Percentiles rank a stretch among this genome's conserved stretches.
phyloP scores from a whole-genome alignment of 2,329 filamentous ascomycete species.

The Sporothrix schenckii region DNA sequence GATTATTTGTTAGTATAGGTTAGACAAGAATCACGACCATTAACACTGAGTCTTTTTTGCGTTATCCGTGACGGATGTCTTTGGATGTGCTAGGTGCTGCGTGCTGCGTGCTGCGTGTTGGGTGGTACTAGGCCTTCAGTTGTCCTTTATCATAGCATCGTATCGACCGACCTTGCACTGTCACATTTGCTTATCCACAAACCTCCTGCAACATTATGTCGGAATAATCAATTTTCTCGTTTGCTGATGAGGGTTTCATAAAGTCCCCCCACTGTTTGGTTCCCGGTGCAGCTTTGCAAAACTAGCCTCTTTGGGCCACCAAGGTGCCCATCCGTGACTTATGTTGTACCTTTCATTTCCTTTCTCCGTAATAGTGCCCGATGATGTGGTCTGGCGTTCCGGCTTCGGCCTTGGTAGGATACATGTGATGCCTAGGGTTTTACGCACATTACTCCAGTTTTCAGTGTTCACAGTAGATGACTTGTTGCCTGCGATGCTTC shows the following conservation, averaged over 20 bases:
- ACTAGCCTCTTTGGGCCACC: slow-evolving; percentile 21
- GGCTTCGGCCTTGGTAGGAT: neutral
- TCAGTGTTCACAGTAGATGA: neutral
- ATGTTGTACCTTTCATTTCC: neutral
- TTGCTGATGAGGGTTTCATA: too few relatives aligned
- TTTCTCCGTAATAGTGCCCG: neutral
- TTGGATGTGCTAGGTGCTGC: neutral
- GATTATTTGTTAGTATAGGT: neutral
- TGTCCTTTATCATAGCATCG: too few relatives aligned
- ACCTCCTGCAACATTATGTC: neutral
- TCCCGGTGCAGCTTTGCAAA: neutral
- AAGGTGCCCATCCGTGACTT: neutral
- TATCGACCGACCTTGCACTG: neutral
- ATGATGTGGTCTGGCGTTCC: neutral
- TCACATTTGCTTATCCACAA: neutral
- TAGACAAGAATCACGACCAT: neutral
- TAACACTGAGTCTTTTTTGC: too few relatives aligned
- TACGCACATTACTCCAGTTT: too few relatives aligned
- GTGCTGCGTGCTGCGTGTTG: too few relatives aligned
- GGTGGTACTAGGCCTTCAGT: neutral
- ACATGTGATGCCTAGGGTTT: too few relatives aligned
- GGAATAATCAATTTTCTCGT: neutral
- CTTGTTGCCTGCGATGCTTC: neutral
- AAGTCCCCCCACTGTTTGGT: neutral
- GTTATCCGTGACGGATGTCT: too few relatives aligned